phyloP scores from a whole-genome alignment of 345 rosid genomes.

The Eucalyptus coolabah region DNA sequence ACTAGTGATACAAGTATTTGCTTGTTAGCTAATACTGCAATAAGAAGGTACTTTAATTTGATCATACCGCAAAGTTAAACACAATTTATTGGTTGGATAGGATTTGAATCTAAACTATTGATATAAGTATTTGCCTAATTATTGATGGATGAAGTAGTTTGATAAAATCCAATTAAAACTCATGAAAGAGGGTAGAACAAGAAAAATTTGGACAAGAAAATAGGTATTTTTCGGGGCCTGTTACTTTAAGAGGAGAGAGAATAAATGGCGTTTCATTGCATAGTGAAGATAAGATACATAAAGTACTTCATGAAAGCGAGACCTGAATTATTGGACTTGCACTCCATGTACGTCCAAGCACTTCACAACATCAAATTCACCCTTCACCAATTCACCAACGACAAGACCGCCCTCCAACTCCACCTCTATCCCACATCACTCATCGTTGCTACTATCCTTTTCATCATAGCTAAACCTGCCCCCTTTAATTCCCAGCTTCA shows the following conservation, averaged over 20 bases:
- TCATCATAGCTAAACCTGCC: background rate
- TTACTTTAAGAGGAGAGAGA: background rate
- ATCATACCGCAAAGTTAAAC: too few relatives aligned
- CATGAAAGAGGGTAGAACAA: background rate
- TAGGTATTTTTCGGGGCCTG: background rate
- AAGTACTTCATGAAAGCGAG: background rate
- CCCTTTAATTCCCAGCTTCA: background rate
- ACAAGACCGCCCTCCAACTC: background rate
- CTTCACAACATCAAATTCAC: background rate
- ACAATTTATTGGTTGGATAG: too few relatives aligned
- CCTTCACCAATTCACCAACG: background rate
- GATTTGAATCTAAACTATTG: too few relatives aligned
- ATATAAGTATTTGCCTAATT: too few relatives aligned
- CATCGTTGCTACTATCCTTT: fast-evolving
- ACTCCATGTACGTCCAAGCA: background rate
- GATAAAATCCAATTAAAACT: background rate
- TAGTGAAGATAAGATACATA: background rate
- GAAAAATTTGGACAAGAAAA: too few relatives aligned
- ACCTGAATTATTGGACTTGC: background rate
- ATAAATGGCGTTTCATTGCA: background rate
- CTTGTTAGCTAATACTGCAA: too few relatives aligned
- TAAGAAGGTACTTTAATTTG: too few relatives aligned
- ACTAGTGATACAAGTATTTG: too few relatives aligned
- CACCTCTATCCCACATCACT: background rate
- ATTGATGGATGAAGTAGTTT: background rate